Conservation (phyloP, 2,329 filamentous ascomycete genomes). For the Byssothecium circinans region DNA sequence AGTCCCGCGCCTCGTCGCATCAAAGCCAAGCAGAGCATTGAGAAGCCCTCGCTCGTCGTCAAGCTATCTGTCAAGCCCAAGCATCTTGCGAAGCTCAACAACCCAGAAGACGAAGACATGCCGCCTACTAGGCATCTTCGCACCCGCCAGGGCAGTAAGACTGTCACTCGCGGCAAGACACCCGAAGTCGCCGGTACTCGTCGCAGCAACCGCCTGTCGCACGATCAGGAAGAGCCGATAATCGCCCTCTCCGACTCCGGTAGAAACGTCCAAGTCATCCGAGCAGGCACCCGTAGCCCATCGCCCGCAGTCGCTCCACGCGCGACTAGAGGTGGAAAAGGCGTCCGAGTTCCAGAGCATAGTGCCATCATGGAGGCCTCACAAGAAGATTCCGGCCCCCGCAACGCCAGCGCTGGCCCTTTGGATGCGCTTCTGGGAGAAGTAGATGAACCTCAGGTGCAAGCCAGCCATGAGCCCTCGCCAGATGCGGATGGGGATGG, state of each 20-base stretch:
- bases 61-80: conserved; percentile 43
- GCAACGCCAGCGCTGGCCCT: conserved; percentile 35
- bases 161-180: conserved; percentile 40
- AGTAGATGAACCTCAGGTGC: conserved; percentile 40
- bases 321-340: conserved; percentile 50
- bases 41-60: conserved; percentile 44
- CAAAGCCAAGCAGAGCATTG: conserved; percentile 28
- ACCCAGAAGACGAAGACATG: conserved; percentile 4
- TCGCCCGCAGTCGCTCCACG: conserved; percentile 48
- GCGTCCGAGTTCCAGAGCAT: conserved; percentile 49
- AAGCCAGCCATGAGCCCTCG: conserved; percentile 37
- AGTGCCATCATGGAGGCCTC: conserved; percentile 58
- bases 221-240: conserved; percentile 59
- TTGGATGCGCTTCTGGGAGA: conserved; percentile 37
- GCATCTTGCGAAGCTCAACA: neutral
- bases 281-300: conserved; percentile 56
- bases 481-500: conserved; percentile 30
- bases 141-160: conserved; percentile 46
- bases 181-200: conserved; percentile 46
- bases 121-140: conserved; percentile 32
- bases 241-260: conserved; percentile 62
- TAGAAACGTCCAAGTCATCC: conserved; percentile 57
- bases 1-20: conserved; percentile 18
- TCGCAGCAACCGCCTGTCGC: conserved; percentile 61
- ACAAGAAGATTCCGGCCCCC: conserved; percentile 50